Base-by-base conservation (phyloP, 2,329 filamentous ascomycete genomes). In the Nemania abortiva region DNA sequence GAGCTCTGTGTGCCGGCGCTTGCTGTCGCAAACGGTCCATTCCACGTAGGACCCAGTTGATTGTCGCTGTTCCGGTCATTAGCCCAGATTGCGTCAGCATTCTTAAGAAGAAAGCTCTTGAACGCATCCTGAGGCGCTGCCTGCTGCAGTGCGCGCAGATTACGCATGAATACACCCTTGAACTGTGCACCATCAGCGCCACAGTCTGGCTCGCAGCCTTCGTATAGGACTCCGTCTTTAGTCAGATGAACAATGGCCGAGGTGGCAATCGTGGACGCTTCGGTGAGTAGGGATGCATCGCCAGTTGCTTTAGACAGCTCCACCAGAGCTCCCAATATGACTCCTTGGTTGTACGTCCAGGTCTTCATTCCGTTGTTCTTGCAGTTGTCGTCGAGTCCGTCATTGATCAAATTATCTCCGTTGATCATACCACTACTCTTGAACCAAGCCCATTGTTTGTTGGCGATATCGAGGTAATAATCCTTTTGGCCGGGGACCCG, bases 141-240 rank as follows among this genome's bases (percentile, higher is more conserved):
- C 4, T 80, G 75, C 11, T 90, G 83, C 65, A 93, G 77, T 53
- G 85, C 84, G 62, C 83, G 81, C 45, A 93, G 78, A 73, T 91
- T 92, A 4, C 91, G 85, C 65, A 88, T 84, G 72, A 92, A 92
- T 27, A 92, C 82, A 10, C 91, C 91, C 77, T 93, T 93, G 83
- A 93, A 93, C 74, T 91, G 88, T 1, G 83, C 81, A 0, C 84
- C 87, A 70, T 89, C 86, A 11, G 70, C 77, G 27, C 83, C 83
- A 60, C 86, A 88, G 67, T 81, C 76, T 1, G 84, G 82, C 72
- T 90, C 88, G 71, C 88, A 89, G 24, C 76, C 75, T 67, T 90
- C 88, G 66, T 82, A 83, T 1, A 90, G 80, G 47, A 90, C 82
- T 15, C 85, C 83, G 53, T 84, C 79, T 0, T 67, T 66, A 49